Conservation (phyloP, 352 stramenopile species). For the Phytophthora nicotianae region DNA sequence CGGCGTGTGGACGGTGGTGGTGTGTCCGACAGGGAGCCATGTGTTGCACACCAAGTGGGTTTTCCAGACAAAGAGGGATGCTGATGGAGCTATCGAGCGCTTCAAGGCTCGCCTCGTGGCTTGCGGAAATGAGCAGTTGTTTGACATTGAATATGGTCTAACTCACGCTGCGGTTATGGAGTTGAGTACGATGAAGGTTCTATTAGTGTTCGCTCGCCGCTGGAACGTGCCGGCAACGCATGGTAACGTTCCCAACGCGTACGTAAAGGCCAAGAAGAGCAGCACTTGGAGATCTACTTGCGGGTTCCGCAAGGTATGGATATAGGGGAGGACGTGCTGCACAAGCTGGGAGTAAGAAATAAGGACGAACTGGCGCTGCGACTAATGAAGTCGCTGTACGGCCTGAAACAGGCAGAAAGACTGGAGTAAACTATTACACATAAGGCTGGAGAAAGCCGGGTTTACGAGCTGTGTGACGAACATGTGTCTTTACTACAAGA, state of each 20-base stretch:
- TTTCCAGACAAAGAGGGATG: neutral
- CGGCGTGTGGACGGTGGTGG: no score
- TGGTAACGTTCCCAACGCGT: slow-evolving; percentile 1
- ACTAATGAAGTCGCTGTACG: neutral
- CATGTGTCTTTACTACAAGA: no score
- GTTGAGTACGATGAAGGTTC: neutral
- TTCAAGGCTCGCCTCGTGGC: neutral
- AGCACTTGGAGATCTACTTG: neutral
- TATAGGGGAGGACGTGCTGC: neutral
- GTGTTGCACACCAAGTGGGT: neutral
- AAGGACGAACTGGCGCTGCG: neutral
- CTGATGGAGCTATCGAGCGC: neutral
- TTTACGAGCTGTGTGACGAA: neutral
- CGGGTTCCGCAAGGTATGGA: neutral
- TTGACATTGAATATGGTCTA: neutral
- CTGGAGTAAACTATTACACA: neutral
- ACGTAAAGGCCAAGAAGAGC: neutral
- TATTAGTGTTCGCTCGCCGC: neutral
- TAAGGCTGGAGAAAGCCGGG: neutral
- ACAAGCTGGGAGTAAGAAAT: neutral
- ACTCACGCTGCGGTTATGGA: neutral
- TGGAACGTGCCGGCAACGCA: neutral
- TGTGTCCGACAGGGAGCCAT: no score
- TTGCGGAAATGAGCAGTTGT: neutral
- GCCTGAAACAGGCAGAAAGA: neutral